These are phyloP conservation scores for Arachis stenosperma DNA, from an alignment of 306 rosid species.

Conservation along the genomic window DNA sequence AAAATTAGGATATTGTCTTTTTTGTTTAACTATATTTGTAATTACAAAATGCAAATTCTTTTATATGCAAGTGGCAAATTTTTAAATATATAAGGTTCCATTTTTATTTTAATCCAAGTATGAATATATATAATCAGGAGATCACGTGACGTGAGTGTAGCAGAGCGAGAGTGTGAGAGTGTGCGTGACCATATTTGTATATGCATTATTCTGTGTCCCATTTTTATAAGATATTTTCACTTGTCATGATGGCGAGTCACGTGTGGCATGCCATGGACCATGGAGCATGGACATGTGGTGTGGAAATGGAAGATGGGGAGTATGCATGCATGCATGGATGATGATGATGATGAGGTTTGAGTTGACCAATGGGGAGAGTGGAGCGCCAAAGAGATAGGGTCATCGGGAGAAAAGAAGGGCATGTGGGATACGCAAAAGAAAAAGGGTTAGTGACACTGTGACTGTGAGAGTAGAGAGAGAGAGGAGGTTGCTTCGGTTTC, in stretches of 20 bases:
- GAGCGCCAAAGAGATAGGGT: conserved; percentile 3
- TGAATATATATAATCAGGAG: background rate
- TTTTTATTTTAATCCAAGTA: too few species aligned
- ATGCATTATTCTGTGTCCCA: conserved; percentile 12
- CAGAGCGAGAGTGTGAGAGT: conserved; percentile 1
- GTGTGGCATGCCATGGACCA: conserved; percentile 33
- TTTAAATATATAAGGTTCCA: too few species aligned
- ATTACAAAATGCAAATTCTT: too few species aligned
- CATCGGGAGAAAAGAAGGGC: background rate
- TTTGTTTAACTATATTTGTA: too few species aligned
- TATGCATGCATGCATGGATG: conserved; percentile 22
- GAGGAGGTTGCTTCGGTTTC: conserved; percentile 37
- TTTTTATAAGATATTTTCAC: conserved; percentile 23
- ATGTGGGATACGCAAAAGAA: conserved; percentile 26
- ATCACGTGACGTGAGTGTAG: conserved; percentile 45
- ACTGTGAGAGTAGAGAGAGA: background rate
- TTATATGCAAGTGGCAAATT: too few species aligned
- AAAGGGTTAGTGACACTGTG: background rate
- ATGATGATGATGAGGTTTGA: conserved; percentile 26
- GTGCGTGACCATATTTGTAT: background rate
- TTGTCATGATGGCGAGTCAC: conserved; percentile 37
- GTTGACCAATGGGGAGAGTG: conserved; percentile 28
- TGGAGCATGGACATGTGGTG: background rate
- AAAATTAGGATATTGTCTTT: too few species aligned
- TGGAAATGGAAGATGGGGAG: background rate